A percentile compares a stretch with the other conserved stretches of the same genome.
phyloP scores from a whole-genome alignment of 2,329 filamentous ascomycete genomes.

The Harringtonia aguacate region DNA sequence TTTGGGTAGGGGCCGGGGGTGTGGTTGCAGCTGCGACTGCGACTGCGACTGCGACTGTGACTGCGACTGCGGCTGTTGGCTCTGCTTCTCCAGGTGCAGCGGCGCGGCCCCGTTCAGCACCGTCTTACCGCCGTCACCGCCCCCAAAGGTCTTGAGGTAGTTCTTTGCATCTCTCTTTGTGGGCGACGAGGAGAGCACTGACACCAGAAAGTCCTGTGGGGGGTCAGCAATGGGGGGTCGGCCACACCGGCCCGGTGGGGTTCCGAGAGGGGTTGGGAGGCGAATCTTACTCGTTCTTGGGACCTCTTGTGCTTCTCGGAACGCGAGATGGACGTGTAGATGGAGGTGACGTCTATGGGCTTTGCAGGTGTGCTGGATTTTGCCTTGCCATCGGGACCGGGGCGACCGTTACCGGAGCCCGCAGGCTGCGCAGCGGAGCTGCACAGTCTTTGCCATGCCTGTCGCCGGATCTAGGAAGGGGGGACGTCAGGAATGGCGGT shows the following conservation, averaged over 20 bases:
- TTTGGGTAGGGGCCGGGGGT: no score
- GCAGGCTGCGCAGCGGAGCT: constrained; percentile 4
- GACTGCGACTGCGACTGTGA: constrained; percentile 10
- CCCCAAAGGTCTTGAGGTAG: constrained; percentile 78
- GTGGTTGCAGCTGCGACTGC: neutral
- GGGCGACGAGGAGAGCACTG: constrained; percentile 76
- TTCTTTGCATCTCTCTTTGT: constrained; percentile 88
- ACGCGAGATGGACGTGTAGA: constrained; percentile 29
- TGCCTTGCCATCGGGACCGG: neutral
- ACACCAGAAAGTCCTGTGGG: constrained; percentile 71
- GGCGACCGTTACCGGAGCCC: neutral
- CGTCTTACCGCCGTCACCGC: constrained; percentile 20
- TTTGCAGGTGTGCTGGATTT: neutral
- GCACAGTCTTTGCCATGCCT: constrained; percentile 7
- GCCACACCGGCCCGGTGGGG: no score
- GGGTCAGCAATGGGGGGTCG: neutral
- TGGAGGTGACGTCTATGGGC: constrained; percentile 10
- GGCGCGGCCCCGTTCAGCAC: constrained; percentile 15
- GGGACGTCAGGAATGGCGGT: no score
- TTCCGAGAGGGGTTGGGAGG: neutral
- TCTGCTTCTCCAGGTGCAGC: constrained; percentile 17
- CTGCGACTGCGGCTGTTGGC: constrained; percentile 11
- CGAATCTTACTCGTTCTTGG: constrained; percentile 32
- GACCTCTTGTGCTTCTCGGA: constrained; percentile 36
- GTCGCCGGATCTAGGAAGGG: constrained; percentile 8